These are phyloP conservation scores for Hypoxylon sp. DNA, from an alignment of 2,329 filamentous ascomycete genomes.

Conservation along the genomic window DNA sequence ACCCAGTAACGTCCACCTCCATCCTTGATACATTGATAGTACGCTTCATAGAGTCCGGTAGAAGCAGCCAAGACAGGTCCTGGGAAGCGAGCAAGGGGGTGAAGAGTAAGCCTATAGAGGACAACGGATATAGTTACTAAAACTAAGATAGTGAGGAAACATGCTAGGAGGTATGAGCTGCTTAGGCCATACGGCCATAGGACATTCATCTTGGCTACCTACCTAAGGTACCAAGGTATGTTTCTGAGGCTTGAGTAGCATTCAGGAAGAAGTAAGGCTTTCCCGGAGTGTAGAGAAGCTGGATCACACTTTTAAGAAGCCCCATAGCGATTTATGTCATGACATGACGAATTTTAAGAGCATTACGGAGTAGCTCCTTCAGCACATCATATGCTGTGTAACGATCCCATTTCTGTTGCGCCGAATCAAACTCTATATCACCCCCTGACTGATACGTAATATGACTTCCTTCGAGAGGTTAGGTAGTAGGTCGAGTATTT, in stretches of 20 bases:
- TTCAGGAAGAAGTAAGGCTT: not conserved
- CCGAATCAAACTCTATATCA: conserved; percentile 4
- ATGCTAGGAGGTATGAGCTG: conserved; percentile 8
- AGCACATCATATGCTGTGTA: not conserved
- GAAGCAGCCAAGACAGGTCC: conserved; percentile 42
- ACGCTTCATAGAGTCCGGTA: conserved; percentile 46
- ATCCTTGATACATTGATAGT: conserved; percentile 46
- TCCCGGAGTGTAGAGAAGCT: not conserved
- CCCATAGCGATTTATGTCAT: not conserved
- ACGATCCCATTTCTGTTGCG: not conserved
- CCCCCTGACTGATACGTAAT: not conserved
- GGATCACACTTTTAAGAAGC: conserved; percentile 16
- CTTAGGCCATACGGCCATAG: conserved; percentile 24
- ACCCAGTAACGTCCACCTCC: conserved; percentile 47
- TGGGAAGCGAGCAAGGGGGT: conserved; percentile 44
- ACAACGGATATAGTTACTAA: conserved; percentile 25
- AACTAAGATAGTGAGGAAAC: not conserved
- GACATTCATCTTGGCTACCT: conserved; percentile 19
- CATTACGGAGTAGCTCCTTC: not conserved
- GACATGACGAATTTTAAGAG: not conserved
- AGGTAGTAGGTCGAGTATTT: not conserved
- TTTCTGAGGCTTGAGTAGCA: not conserved
- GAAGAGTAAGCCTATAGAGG: conserved; percentile 40
- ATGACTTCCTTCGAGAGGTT: not conserved
- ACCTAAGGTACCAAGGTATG: too few species aligned